A percentile compares a stretch with the other conserved stretches of the same genome.
Evolutionary conservation across 805 yeast species (phyloP).

Genomic region (Kuraishia ogatae): DNA sequence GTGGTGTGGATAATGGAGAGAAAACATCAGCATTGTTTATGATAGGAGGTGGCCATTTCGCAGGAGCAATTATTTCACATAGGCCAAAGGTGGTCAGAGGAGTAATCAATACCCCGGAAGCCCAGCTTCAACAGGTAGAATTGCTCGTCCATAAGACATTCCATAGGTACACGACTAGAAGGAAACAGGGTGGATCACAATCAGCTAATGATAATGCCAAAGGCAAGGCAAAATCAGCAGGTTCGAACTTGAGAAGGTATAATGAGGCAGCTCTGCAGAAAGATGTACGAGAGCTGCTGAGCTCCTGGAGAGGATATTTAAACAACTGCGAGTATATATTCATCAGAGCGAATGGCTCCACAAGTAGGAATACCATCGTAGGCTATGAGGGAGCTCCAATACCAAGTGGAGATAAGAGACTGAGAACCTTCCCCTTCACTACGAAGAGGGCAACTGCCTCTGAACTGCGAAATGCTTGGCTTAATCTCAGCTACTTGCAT

Average conservation of each 20-base stretch:
- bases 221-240: conserved; percentile 96
- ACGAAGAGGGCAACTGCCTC: conserved; percentile 79
- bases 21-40: conserved; percentile 71
- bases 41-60: conserved; percentile 98
- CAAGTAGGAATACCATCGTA: conserved; percentile 54
- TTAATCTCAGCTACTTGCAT: conserved; percentile 54
- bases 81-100: conserved; percentile 48
- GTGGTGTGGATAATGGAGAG: conserved; percentile 9
- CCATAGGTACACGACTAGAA: conserved; percentile 91
- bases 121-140: conserved; percentile 53
- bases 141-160: conserved; percentile 74
- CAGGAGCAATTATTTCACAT: conserved; percentile 87
- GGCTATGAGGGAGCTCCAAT: conserved; percentile 57
- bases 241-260: conserved; percentile 80
- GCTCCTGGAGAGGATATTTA: conserved; percentile 55
- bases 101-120: conserved; percentile 37
- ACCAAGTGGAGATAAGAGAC: conserved; percentile 45
- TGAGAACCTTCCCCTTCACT: conserved; percentile 76
- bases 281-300: conserved; percentile 67
- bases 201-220: conserved; percentile 84
- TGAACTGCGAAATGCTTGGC: conserved; percentile 83
- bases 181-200: conserved; percentile 97
- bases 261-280: conserved; percentile 76
- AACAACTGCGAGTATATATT: conserved; percentile 61
- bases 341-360: conserved; percentile 71